Evolutionary conservation across 2,329 filamentous ascomycete genomes (phyloP).

Genomic region (Fusarium sp.): DNA sequence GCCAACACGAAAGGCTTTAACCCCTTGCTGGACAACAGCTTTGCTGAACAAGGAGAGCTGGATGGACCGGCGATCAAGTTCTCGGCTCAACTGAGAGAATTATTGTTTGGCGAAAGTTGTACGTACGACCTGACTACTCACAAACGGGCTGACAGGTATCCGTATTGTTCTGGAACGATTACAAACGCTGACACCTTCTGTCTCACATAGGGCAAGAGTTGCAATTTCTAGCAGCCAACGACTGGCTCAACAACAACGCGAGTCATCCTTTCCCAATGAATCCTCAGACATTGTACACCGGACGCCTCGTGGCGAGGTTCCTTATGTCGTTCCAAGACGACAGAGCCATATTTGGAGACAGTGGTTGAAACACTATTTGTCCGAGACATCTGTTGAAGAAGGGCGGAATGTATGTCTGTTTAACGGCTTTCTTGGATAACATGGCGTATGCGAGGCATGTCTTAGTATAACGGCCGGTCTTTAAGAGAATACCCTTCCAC

Average conservation of each 20-base stretch:
- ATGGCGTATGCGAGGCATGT: slow-evolving; percentile 35
- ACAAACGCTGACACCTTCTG: slow-evolving; percentile 30
- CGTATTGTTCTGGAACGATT: slow-evolving; percentile 23
- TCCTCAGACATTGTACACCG: slow-evolving; percentile 62
- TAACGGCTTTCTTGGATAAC: slow-evolving; percentile 27
- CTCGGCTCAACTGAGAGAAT: slow-evolving; percentile 56
- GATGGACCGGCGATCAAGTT: slow-evolving; percentile 60
- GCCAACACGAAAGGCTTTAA: slow-evolving; percentile 64
- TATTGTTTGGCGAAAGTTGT: slow-evolving; percentile 60
- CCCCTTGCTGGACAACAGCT: slow-evolving; percentile 60
- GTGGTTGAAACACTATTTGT: slow-evolving; percentile 26
- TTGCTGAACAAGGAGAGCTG: slow-evolving; percentile 57
- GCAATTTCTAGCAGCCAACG: slow-evolving; percentile 58
- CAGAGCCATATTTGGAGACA: slow-evolving; percentile 58
- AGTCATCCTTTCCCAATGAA: slow-evolving; percentile 60
- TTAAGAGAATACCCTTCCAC: slow-evolving; percentile 20
- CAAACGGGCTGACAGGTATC: background rate
- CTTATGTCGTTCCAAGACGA: slow-evolving; percentile 65
- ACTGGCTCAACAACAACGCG: slow-evolving; percentile 58
- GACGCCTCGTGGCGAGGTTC: slow-evolving; percentile 64
- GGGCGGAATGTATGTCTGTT: slow-evolving; percentile 4
- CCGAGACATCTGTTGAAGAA: slow-evolving; percentile 34
- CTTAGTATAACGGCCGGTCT: slow-evolving; percentile 26
- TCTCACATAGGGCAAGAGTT: slow-evolving; percentile 50
- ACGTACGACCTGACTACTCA: slow-evolving; percentile 45